phyloP scores from a whole-genome alignment of 352 stramenopile species.

The Pythium oligandrum region DNA sequence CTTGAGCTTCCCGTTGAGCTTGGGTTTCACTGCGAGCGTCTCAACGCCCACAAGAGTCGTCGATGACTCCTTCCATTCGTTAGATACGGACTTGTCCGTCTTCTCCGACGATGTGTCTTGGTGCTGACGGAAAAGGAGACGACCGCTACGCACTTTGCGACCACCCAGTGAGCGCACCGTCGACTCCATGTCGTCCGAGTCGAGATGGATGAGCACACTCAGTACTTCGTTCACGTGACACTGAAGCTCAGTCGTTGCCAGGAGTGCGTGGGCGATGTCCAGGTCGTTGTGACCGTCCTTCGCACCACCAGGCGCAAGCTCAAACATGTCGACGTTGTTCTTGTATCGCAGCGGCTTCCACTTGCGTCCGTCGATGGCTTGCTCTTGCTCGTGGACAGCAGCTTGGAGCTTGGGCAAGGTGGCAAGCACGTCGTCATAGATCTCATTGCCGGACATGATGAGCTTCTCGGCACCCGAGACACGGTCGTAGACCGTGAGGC shows the following conservation, averaged over 20 bases:
- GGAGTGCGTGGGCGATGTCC: slow-evolving; percentile 43
- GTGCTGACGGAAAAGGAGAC: slow-evolving; percentile 29
- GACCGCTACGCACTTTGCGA: too few relatives aligned
- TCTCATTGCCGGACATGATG: slow-evolving; percentile 24
- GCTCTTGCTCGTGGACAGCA: slow-evolving; percentile 8
- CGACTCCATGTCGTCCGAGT: slow-evolving; percentile 34
- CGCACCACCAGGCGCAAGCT: slow-evolving; percentile 26
- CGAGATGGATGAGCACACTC: slow-evolving; percentile 42
- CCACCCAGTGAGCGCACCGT: too few relatives aligned
- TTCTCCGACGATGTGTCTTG: too few relatives aligned
- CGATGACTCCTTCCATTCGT: too few relatives aligned
- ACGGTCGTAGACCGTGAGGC: too few relatives aligned
- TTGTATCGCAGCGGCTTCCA: slow-evolving; percentile 36
- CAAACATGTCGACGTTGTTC: slow-evolving; percentile 36
- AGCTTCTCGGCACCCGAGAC: too few relatives aligned
- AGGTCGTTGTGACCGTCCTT: slow-evolving; percentile 29
- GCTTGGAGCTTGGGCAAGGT: slow-evolving; percentile 36
- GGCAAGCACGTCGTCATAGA: slow-evolving; percentile 35
- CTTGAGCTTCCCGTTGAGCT: slow-evolving; percentile 8
- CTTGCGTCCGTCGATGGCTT: slow-evolving; percentile 20
- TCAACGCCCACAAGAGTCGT: slow-evolving; percentile 12
- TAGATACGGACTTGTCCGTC: too few relatives aligned
- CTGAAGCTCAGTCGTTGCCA: slow-evolving; percentile 44
- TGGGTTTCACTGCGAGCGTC: slow-evolving; percentile 14
- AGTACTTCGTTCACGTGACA: slow-evolving; percentile 68